Evolutionary conservation across 148 eudicot genomes (phyloP), one percentile per base, ranked within the genome.

Genomic region (Talinum fruticosum): DNA sequence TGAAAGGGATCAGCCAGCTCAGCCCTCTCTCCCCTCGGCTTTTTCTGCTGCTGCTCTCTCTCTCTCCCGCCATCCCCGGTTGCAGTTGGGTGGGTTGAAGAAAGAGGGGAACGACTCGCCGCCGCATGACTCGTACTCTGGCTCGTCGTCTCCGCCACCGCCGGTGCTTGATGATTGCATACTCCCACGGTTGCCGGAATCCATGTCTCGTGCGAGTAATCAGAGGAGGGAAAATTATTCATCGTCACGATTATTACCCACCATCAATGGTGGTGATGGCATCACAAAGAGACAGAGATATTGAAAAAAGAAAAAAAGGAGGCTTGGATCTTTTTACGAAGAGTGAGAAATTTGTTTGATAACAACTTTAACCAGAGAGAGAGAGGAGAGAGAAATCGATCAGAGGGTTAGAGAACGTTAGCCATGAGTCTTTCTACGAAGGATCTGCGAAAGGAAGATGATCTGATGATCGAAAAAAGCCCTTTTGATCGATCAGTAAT

Each of bases 111-210:
- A 38, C 0, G 83, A 73, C 15, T 34, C 78, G 54, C 64, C 84
- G 73, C 83, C 77, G 62, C 76, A 83, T 65, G 95, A 91, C 10
- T 84, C 84, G 69, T 82, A 87, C 83, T 91, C 96, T 24, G 87
- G 91, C 18, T 89, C 96, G 47, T n/a, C n/a, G n/a, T 86, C 89
- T 4, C 87, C 91, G 10, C 78, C 74, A 18, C 72, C 72, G 24
- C 79, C 79, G 3, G 78, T 78, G 73, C 92, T 88, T 0, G 96
- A 89, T 0, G 92, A 87, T 72, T 91, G 93, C 32, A 87, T 53
- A 80, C 93, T 89, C 14, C 87, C 96, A 80, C 93, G 88, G 29
- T 86, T 87, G 12, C 78, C 91, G 28, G 96, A 89, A 84, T 91
- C 93, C 93, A 91, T 89, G 16, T 77, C 78, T 64, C 78, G 75